Conservation (phyloP, 768 basidiomycete genomes). For the Sutorius australiensis region DNA sequence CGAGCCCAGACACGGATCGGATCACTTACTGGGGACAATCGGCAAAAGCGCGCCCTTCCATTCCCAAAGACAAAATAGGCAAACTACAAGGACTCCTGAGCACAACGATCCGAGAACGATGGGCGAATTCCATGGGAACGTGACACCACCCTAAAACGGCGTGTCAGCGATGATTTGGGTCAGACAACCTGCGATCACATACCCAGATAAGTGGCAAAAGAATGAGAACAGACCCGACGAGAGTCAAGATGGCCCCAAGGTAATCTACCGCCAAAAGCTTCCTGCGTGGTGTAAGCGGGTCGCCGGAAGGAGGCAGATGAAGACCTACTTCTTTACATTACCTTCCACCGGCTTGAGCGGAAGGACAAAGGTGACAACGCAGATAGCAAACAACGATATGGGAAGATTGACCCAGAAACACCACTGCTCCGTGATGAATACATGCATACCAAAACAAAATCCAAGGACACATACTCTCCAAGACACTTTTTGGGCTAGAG, state of each 20-base stretch:
- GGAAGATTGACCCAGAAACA: conserved; percentile 75
- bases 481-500: conserved; percentile 54
- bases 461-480: conserved; percentile 51
- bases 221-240: conserved; percentile 57
- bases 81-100: conserved; percentile 50
- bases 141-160: conserved; percentile 55
- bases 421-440: conserved; percentile 42
- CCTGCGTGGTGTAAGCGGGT: conserved; percentile 26
- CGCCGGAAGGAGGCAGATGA: neutral
- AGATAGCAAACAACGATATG: conserved; percentile 48
- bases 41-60: conserved; percentile 67
- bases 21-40: conserved; percentile 60
- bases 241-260: conserved; percentile 53
- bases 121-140: conserved; percentile 69
- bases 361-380: conserved; percentile 56
- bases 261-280: conserved; percentile 69
- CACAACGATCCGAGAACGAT: conserved; percentile 58
- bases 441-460: neutral
- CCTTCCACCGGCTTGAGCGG: conserved; percentile 70
- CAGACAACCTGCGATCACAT: conserved; percentile 11
- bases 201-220: conserved; percentile 75
- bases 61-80: conserved; percentile 67
- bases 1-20: neutral
- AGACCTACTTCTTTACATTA: conserved; percentile 44
- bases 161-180: neutral